These are phyloP conservation scores for Zygotorulaspora danielsina DNA, from an alignment of 805 yeast species.

Conservation along the genomic window DNA sequence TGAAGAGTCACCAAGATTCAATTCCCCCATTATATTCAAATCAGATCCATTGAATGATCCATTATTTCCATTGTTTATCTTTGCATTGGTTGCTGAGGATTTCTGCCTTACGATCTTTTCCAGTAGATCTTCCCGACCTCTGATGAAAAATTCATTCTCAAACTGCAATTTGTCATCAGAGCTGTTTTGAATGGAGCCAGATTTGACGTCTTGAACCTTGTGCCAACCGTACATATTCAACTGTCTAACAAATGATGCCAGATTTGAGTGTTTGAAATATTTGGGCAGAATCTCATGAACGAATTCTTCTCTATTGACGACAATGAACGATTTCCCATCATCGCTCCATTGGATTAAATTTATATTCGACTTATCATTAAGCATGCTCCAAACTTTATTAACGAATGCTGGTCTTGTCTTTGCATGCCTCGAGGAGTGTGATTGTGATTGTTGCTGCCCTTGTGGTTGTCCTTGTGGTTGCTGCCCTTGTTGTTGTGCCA, in stretches of 20 bases:
- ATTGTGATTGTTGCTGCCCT: slow-evolving; percentile 2
- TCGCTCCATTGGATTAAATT: slow-evolving; percentile 78
- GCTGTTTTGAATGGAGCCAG: slow-evolving; percentile 59
- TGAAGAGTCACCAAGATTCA: slow-evolving; percentile 10
- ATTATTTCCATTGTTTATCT: slow-evolving; percentile 6
- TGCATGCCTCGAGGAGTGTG: slow-evolving; percentile 16
- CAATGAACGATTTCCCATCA: slow-evolving; percentile 83
- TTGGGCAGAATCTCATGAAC: slow-evolving; percentile 82
- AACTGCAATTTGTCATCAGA: slow-evolving; percentile 87
- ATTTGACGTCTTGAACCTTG: slow-evolving; percentile 86
- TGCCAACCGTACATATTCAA: slow-evolving; percentile 99
- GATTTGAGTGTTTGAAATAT: slow-evolving; percentile 92
- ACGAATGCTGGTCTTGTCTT: slow-evolving; percentile 85
- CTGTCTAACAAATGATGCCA: slow-evolving; percentile 94
- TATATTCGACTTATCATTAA: slow-evolving; percentile 69
- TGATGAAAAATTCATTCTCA: slow-evolving; percentile 71
- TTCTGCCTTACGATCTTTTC: slow-evolving; percentile 81
- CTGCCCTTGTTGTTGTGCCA: slow-evolving; percentile 4
- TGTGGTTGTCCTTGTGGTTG: slow-evolving; percentile 6
- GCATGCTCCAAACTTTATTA: slow-evolving; percentile 92
- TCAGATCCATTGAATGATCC: slow-evolving; percentile 8
- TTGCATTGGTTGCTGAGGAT: slow-evolving; percentile 12
- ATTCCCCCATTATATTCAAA: slow-evolving; percentile 17
- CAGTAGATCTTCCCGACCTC: slow-evolving; percentile 76
- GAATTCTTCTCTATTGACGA: slow-evolving; percentile 73